phyloP scores from a whole-genome alignment of 495 filamentous ascomycete species.

The Trichoderma gamsii region DNA sequence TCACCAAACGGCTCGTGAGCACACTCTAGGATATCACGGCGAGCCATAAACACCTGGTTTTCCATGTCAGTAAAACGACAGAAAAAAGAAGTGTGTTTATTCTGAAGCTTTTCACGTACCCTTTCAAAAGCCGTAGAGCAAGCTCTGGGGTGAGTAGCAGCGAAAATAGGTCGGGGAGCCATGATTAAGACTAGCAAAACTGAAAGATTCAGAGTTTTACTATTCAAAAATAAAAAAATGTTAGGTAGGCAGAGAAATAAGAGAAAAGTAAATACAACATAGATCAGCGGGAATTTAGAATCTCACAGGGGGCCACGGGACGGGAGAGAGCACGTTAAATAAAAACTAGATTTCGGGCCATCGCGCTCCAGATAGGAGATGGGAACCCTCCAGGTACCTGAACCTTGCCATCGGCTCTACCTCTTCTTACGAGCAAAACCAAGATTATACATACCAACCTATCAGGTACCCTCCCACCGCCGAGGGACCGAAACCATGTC shows the following conservation, averaged over 20 bases:
- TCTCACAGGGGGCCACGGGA: background rate
- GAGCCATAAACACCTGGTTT: conserved; percentile 88
- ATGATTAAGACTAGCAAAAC: conserved; percentile 1
- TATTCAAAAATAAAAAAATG: background rate
- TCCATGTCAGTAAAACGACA: background rate
- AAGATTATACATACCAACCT: background rate
- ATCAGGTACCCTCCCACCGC: background rate
- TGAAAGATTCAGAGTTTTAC: background rate
- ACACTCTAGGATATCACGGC: conserved; percentile 67
- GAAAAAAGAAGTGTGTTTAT: conserved; percentile 12
- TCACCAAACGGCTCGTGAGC: conserved; percentile 96
- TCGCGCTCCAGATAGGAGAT: conserved; percentile 5
- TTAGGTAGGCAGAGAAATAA: background rate
- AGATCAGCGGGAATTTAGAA: background rate
- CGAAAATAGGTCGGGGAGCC: conserved; percentile 67
- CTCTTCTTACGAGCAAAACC: background rate
- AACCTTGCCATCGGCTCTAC: background rate
- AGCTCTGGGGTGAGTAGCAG: conserved; percentile 87
- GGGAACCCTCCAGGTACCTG: background rate
- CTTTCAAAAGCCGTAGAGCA: conserved; percentile 96
- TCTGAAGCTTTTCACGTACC: conserved; percentile 36
- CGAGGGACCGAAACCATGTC: conserved; percentile 1
- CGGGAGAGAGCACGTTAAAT: background rate
- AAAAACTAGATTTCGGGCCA: background rate
- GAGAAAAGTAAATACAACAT: background rate